Evolutionary conservation across 208 protist species (phyloP).

Genomic region (Leishmania lainsoni): DNA sequence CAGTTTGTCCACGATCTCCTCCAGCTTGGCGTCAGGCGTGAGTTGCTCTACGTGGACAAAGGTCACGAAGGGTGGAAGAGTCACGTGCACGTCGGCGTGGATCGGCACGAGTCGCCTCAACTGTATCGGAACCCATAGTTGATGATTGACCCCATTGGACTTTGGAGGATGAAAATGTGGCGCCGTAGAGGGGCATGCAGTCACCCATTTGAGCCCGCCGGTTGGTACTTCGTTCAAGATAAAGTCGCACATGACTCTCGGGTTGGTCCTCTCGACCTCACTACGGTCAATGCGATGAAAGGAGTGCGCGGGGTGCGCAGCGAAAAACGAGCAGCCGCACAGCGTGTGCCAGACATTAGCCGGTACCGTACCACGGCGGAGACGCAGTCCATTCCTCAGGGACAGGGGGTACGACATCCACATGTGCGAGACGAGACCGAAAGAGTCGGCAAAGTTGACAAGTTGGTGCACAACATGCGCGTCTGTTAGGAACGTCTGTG

Average conservation of each 20-base stretch:
- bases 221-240: not conserved
- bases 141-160: not conserved
- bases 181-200: constrained; percentile 7
- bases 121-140: not conserved
- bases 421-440: not conserved
- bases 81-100: not conserved
- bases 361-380: constrained; percentile 7
- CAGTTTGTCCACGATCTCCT: not conserved
- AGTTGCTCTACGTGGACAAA: constrained; percentile 5
- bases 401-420: constrained; percentile 7
- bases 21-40: not conserved
- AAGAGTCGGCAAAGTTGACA: not conserved
- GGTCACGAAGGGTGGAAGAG: not conserved
- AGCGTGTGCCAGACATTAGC: constrained; percentile 22
- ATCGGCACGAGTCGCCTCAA: not conserved
- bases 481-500: not conserved
- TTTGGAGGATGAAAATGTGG: not conserved
- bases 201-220: not conserved
- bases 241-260: not conserved
- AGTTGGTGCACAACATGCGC: constrained; percentile 10
- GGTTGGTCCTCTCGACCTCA: not conserved
- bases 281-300: not conserved
- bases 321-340: constrained; percentile 12
- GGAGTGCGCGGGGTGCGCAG: constrained; percentile 1
- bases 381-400: not conserved